These are phyloP conservation scores for Aurantiochytrium sp. DNA, from an alignment of 108 stramenopile species.

Conservation along the genomic window DNA sequence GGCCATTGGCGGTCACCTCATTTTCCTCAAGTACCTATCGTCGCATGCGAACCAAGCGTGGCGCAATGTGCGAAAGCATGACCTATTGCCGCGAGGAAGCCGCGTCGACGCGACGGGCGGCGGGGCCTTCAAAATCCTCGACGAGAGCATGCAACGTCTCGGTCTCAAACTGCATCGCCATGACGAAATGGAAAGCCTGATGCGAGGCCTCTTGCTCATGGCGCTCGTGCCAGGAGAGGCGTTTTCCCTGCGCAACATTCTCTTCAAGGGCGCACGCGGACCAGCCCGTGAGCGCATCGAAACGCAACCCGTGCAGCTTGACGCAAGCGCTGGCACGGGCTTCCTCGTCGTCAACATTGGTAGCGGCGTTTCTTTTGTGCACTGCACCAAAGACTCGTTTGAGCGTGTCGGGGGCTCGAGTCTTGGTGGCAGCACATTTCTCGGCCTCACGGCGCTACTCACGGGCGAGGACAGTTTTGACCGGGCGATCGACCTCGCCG, in stretches of 20 bases:
- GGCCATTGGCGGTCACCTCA: not conserved
- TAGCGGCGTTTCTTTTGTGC: conserved; percentile 12
- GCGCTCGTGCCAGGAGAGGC: not conserved
- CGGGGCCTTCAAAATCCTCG: not conserved
- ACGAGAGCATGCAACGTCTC: not conserved
- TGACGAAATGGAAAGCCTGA: conserved; percentile 6
- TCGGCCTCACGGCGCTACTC: not conserved
- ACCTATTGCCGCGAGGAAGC: not conserved
- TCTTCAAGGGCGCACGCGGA: not conserved
- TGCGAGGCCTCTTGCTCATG: not conserved
- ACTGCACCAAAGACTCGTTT: not conserved
- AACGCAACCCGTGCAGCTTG: not conserved
- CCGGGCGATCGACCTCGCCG: not conserved
- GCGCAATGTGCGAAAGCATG: not conserved
- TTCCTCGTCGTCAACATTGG: conserved; percentile 16
- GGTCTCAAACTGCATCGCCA: not conserved
- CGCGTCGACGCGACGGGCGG: not conserved
- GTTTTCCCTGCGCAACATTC: not conserved
- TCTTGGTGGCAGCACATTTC: not conserved
- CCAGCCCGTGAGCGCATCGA: not conserved
- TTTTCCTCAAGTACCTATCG: not conserved
- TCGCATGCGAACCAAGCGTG: not conserved
- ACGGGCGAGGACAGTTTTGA: conserved; percentile 2
- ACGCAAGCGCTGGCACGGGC: not conserved
- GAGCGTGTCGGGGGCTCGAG: not conserved